These are phyloP conservation scores for Arthroderma sp. DNA, from an alignment of 2,329 filamentous ascomycete species.

Conservation along the genomic window DNA sequence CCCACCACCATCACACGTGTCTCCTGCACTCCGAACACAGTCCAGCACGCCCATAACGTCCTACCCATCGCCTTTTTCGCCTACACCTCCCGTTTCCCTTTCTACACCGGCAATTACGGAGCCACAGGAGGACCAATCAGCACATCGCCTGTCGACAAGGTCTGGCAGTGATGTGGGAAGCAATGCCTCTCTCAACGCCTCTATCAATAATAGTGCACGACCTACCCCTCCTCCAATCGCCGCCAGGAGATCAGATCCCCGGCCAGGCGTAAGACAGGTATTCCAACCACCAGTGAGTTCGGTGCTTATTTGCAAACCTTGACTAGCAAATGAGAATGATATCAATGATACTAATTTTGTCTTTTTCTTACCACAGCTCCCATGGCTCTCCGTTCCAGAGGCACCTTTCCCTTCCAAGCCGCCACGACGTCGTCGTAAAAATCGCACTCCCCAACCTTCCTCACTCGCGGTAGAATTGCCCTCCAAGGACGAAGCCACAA, in stretches of 20 bases:
- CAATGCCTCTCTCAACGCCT: slow-evolving; percentile 25
- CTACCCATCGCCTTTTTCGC: slow-evolving; percentile 24
- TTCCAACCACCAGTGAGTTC: slow-evolving; percentile 22
- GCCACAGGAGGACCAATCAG: slow-evolving; percentile 21
- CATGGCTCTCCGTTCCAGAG: slow-evolving; percentile 49
- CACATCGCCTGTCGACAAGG: slow-evolving; percentile 15
- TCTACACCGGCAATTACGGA: slow-evolving; percentile 21
- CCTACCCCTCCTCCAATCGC: slow-evolving; percentile 13
- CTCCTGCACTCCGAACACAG: slow-evolving; percentile 18
- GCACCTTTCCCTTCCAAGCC: slow-evolving; percentile 43
- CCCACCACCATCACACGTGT: slow-evolving; percentile 20
- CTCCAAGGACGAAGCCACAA: slow-evolving; percentile 27
- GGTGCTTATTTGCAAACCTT: slow-evolving; percentile 11
- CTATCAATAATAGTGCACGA: slow-evolving; percentile 13
- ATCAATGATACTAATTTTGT: slow-evolving; percentile 12
- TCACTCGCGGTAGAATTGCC: slow-evolving; percentile 39
- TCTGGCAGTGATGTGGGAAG: slow-evolving; percentile 1
- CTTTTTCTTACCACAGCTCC: slow-evolving; percentile 33
- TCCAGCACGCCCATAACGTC: slow-evolving; percentile 25
- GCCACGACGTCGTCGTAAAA: slow-evolving; percentile 36
- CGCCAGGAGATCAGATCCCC: slow-evolving; percentile 15
- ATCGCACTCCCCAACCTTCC: slow-evolving; percentile 25
- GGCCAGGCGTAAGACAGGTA: slow-evolving; percentile 14
- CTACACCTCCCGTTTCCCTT: slow-evolving; percentile 21
- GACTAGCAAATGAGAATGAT: not conserved